Conservation (phyloP, 805 yeast genomes). For the Pichia sporocuriosa region DNA sequence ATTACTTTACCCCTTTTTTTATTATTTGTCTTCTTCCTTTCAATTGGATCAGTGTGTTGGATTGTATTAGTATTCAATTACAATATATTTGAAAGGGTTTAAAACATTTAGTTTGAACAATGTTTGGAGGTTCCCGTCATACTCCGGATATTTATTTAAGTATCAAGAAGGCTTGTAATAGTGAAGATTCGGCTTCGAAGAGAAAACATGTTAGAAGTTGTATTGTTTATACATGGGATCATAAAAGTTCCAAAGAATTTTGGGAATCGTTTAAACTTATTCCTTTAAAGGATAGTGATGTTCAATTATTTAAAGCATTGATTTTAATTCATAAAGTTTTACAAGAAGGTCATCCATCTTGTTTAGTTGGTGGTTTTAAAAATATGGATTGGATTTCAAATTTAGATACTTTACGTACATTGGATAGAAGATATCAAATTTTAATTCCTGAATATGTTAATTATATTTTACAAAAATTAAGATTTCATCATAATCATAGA, state of each 20-base stretch:
- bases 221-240: conserved; percentile 96
- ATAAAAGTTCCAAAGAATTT: conserved; percentile 72
- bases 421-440: conserved; percentile 54
- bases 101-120: too few species aligned
- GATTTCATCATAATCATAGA: conserved; percentile 76
- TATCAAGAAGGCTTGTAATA: conserved; percentile 76
- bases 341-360: conserved; percentile 96
- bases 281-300: conserved; percentile 75
- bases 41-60: too few species aligned
- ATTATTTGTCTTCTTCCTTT: too few species aligned
- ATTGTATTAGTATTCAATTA: too few species aligned
- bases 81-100: too few species aligned
- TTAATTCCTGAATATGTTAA: conserved; percentile 72
- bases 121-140: conserved; percentile 23
- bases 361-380: conserved; percentile 70
- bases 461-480: conserved; percentile 63
- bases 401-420: conserved; percentile 49
- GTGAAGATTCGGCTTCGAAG: conserved; percentile 89
- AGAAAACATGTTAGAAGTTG: conserved; percentile 94
- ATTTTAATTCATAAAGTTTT: conserved; percentile 83
- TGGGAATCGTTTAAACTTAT: conserved; percentile 77
- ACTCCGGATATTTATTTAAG: conserved; percentile 39
- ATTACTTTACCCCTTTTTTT: too few species aligned
- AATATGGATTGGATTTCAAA: conserved; percentile 75
- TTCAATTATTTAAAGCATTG: conserved; percentile 79